phyloP scores from a whole-genome alignment of 2,329 filamentous ascomycete species.

The Pseudovirgaria hyperparasitica region DNA sequence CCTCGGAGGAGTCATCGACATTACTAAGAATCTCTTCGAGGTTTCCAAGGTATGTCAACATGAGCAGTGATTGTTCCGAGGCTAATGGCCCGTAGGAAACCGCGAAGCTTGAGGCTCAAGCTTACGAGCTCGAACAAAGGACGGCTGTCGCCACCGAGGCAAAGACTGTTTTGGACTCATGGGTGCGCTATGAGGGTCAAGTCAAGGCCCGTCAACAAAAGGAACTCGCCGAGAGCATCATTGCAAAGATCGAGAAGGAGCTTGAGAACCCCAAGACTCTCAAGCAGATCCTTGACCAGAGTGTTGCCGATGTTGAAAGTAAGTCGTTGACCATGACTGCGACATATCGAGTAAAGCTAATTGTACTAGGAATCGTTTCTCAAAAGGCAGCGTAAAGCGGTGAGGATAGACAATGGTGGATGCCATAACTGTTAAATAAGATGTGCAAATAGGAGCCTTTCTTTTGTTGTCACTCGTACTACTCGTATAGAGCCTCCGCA shows the following conservation, averaged over 20 bases:
- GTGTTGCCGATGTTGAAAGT: conserved; percentile 93
- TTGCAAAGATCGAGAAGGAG: conserved; percentile 97
- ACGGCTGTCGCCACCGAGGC: conserved; percentile 86
- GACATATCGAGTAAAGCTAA: conserved; percentile 6
- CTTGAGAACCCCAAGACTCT: conserved; percentile 94
- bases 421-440: conserved; percentile 26
- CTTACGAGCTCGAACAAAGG: conserved; percentile 93
- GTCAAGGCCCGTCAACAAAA: conserved; percentile 98
- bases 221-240: conserved; percentile 85
- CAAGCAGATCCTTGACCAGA: conserved; percentile 97
- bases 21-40: conserved; percentile 94
- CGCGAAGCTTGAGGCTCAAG: conserved; percentile 87
- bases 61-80: conserved; percentile 13
- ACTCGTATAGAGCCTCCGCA: too few species aligned
- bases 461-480: too few species aligned
- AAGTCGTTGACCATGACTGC: conserved; percentile 23
- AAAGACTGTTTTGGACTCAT: conserved; percentile 91
- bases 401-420: conserved; percentile 14
- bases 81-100: conserved; percentile 65
- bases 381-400: conserved; percentile 23
- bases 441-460: too few species aligned
- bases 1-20: conserved; percentile 84
- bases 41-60: conserved; percentile 76
- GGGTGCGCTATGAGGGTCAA: conserved; percentile 97
- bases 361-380: conserved; percentile 21